Evolutionary conservation across 164 flowering plant species (phyloP).

Genomic region (Tetracentron sinense): DNA sequence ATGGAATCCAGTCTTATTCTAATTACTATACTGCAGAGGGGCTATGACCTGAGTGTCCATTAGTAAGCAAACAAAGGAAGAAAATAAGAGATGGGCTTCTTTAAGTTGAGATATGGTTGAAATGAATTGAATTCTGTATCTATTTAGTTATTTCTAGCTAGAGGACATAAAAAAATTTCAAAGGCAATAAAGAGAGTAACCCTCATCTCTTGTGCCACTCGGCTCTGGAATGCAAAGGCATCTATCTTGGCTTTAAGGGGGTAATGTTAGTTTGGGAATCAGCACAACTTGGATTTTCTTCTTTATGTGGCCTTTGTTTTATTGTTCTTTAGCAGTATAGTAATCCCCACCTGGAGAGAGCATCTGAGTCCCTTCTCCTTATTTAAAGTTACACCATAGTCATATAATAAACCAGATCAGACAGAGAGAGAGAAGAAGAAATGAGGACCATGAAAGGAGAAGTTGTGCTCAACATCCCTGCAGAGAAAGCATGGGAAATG

Average conservation of each 20-base stretch:
- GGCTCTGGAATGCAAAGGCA: neutral
- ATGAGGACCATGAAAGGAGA: constrained; percentile 48
- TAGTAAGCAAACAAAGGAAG: no score
- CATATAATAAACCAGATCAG: neutral
- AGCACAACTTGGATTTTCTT: no score
- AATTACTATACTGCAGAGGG: no score
- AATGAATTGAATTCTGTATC: no score
- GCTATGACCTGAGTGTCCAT: no score
- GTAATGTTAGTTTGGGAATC: neutral
- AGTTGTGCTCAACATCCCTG: constrained; percentile 46
- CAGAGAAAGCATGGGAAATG: constrained; percentile 59
- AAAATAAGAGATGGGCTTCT: no score
- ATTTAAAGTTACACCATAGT: neutral
- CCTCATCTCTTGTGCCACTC: neutral
- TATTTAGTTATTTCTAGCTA: constrained; percentile 12
- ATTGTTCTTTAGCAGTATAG: no score
- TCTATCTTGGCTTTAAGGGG: neutral
- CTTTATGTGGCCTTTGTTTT: neutral
- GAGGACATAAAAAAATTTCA: no score
- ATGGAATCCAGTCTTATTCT: no score
- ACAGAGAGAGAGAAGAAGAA: constrained; percentile 15
- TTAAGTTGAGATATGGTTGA: no score
- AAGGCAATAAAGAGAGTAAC: no score
- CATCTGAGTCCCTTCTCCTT: neutral
- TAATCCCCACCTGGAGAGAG: neutral